These are phyloP conservation scores for Luvunga scandens DNA, from an alignment of 345 rosid genomes.

Conservation along the genomic window DNA sequence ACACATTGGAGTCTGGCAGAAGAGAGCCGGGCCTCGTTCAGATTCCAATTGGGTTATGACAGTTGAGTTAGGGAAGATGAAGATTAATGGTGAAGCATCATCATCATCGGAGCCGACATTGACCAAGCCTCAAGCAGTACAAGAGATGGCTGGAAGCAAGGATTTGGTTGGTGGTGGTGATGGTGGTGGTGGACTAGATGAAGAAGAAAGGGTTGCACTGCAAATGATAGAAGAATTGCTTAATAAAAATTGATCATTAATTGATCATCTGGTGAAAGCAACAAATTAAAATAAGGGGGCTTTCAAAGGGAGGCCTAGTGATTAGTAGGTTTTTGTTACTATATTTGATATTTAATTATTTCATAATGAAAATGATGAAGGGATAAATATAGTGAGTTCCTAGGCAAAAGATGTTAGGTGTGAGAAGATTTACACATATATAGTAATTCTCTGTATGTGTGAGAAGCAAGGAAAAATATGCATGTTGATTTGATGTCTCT, in stretches of 20 bases:
- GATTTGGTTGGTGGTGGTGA: constrained; percentile 22
- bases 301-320: not conserved
- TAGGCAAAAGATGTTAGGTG: too few species aligned
- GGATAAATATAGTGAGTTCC: not conserved
- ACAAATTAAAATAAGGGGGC: not conserved
- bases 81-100: constrained; percentile 8
- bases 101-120: constrained; percentile 11
- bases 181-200: constrained; percentile 40
- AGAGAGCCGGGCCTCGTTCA: constrained; percentile 58
- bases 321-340: not conserved
- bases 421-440: too few species aligned
- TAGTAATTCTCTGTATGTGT: not conserved
- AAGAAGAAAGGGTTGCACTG: constrained; percentile 49
- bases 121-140: not conserved
- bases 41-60: constrained; percentile 80
- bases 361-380: not conserved
- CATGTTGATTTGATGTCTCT: not conserved
- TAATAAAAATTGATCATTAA: constrained; percentile 22
- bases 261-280: not conserved
- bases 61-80: constrained; percentile 49
- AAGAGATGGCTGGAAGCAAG: not conserved
- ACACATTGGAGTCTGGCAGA: constrained; percentile 84
- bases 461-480: not conserved
- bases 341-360: not conserved
- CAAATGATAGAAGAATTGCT: constrained; percentile 50